phyloP scores from a whole-genome alignment of 2,329 filamentous ascomycete species.

The Verticillium zaregamsianum region DNA sequence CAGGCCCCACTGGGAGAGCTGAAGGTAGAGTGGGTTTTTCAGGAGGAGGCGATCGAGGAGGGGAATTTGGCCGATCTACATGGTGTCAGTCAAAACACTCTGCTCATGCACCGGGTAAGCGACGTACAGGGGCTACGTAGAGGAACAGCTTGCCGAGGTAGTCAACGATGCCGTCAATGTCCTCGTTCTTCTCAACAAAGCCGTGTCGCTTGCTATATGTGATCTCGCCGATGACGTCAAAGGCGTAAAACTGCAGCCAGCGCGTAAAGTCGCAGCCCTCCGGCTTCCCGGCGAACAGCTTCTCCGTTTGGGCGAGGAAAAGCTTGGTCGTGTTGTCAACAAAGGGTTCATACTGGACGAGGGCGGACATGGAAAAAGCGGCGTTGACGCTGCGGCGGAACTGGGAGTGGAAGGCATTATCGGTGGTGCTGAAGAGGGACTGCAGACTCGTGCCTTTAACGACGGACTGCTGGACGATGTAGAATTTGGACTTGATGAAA shows the following conservation, averaged over 20 bases:
- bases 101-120: background rate
- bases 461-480: constrained; percentile 72
- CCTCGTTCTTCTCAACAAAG: constrained; percentile 69
- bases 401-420: constrained; percentile 71
- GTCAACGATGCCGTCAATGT: constrained; percentile 69
- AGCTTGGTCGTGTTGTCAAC: constrained; percentile 71
- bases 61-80: constrained; percentile 68
- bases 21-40: constrained; percentile 71
- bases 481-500: constrained; percentile 78
- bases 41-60: constrained; percentile 64
- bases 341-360: constrained; percentile 76
- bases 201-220: constrained; percentile 73
- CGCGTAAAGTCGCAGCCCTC: constrained; percentile 58
- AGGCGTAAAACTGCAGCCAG: constrained; percentile 79
- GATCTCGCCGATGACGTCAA: constrained; percentile 76
- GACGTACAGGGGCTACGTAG: constrained; percentile 64
- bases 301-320: constrained; percentile 61
- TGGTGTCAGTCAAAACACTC: background rate
- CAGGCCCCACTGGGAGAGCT: constrained; percentile 63
- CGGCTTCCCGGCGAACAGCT: constrained; percentile 43
- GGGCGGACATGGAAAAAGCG: constrained; percentile 72
- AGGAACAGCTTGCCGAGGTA: constrained; percentile 62
- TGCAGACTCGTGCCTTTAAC: constrained; percentile 63
- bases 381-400: constrained; percentile 72
- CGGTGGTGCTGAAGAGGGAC: constrained; percentile 72